These are phyloP conservation scores for Brettanomyces naardenensis DNA, from an alignment of 805 yeast genomes.

Conservation along the genomic window DNA sequence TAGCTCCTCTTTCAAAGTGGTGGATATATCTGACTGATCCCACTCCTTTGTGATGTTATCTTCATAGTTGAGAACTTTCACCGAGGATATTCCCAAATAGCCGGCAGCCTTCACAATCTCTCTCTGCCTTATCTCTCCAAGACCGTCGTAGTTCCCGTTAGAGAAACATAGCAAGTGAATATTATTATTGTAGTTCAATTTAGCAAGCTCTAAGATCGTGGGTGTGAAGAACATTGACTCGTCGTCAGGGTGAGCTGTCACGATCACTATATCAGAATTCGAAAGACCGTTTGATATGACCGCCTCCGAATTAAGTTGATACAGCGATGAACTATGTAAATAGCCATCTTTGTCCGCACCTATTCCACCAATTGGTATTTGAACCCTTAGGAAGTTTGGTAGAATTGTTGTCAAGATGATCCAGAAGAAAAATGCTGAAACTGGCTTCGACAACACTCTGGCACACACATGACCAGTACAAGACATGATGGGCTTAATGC, in stretches of 20 bases:
- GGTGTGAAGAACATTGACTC: slow-evolving; percentile 98
- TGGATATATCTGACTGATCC: slow-evolving; percentile 39
- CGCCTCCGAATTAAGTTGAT: slow-evolving; percentile 16
- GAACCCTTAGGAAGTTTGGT: slow-evolving; percentile 3
- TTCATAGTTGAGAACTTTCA: slow-evolving; percentile 41
- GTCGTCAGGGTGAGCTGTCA: slow-evolving; percentile 96
- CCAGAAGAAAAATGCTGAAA: slow-evolving; percentile 6
- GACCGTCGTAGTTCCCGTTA: slow-evolving; percentile 66
- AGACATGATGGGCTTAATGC: background rate
- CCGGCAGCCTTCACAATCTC: slow-evolving; percentile 55
- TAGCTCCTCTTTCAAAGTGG: slow-evolving; percentile 24
- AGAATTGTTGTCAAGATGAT: slow-evolving; percentile 6
- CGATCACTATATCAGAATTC: slow-evolving; percentile 20
- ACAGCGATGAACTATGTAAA: slow-evolving; percentile 10
- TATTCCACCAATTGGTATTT: background rate
- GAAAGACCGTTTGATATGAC: slow-evolving; percentile 12
- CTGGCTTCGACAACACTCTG: background rate
- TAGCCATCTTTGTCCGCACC: slow-evolving; percentile 14
- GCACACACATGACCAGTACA: background rate
- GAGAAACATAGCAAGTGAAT: slow-evolving; percentile 65
- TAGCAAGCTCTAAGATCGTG: slow-evolving; percentile 43
- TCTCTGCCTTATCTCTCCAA: slow-evolving; percentile 52
- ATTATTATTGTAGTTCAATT: slow-evolving; percentile 38
- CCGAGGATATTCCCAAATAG: slow-evolving; percentile 40
- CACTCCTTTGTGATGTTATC: slow-evolving; percentile 70